These are phyloP conservation scores for Cercospora sp. DNA, from an alignment of 2,329 filamentous ascomycete genomes.

Conservation along the genomic window DNA sequence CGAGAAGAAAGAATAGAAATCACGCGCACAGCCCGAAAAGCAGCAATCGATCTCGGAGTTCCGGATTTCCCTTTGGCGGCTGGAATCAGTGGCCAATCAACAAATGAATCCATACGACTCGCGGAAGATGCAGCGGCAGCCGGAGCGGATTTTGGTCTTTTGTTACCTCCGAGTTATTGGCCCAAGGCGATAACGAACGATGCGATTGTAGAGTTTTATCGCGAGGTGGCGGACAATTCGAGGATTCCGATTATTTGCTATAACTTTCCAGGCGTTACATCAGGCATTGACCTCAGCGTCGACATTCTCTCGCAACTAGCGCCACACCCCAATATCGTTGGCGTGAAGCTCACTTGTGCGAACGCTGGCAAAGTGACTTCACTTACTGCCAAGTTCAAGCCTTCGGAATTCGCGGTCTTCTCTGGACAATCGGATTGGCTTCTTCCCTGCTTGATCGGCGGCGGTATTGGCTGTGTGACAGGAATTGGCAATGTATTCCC, in stretches of 20 bases:
- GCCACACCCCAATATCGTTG: conserved; percentile 59
- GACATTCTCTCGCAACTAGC: conserved; percentile 60
- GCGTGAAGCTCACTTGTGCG: conserved; percentile 65
- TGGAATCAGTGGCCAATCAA: conserved; percentile 47
- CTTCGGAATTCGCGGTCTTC: conserved; percentile 61
- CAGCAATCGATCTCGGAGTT: conserved; percentile 42
- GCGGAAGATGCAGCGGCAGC: conserved; percentile 44
- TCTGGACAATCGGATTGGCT: conserved; percentile 70
- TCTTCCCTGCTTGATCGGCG: conserved; percentile 51
- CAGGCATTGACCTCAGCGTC: conserved; percentile 67
- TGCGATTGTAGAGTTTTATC: conserved; percentile 42
- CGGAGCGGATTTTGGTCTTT: conserved; percentile 44
- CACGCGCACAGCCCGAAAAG: conserved; percentile 44
- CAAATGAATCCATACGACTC: conserved; percentile 41
- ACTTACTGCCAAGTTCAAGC: conserved; percentile 53
- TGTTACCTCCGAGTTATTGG: conserved; percentile 48
- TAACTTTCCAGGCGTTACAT: conserved; percentile 65
- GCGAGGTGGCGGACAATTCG: conserved; percentile 43
- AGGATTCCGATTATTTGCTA: conserved; percentile 36
- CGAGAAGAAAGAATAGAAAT: conserved; percentile 46
- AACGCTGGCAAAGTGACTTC: conserved; percentile 61
- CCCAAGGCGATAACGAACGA: conserved; percentile 41
- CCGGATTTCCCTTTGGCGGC: conserved; percentile 48
- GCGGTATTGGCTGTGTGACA: conserved; percentile 52
- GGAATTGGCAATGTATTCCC: conserved; percentile 58